Conservation (phyloP, 2,329 filamentous ascomycete species). For the Aspergillus novoparasiticus region DNA sequence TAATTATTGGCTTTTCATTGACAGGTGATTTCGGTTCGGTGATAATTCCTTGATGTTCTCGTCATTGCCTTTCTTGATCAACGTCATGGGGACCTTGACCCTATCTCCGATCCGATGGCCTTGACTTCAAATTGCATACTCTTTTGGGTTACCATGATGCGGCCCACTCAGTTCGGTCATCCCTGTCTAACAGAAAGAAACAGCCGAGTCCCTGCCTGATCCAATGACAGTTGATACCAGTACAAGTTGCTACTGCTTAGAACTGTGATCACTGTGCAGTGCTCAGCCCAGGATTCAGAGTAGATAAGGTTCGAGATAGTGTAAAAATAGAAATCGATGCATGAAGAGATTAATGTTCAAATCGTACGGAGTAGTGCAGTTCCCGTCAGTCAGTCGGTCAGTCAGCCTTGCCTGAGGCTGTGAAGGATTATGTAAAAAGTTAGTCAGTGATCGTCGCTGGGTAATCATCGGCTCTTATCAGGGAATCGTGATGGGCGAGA, state of each 20-base stretch:
- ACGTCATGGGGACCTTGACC: neutral
- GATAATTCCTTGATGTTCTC: neutral
- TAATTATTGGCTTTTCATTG: neutral
- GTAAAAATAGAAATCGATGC: neutral
- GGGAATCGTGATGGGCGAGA: neutral
- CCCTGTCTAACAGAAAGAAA: neutral
- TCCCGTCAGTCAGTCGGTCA: neutral
- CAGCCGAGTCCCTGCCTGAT: neutral
- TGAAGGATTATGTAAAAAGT: neutral
- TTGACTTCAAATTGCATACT: neutral
- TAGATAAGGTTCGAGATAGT: neutral
- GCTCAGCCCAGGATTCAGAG: neutral
- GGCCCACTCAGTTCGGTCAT: neutral
- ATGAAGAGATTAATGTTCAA: neutral
- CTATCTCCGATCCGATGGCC: neutral
- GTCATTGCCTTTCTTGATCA: conserved; percentile 1
- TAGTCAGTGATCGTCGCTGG: neutral
- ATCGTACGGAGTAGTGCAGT: neutral
- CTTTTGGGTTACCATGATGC: neutral
- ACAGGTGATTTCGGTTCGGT: neutral
- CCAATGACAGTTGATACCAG: neutral
- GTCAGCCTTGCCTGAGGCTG: conserved; percentile 4
- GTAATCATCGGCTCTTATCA: neutral
- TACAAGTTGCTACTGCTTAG: neutral
- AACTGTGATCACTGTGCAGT: neutral